A percentile compares a stretch with the other conserved stretches of the same genome.
Evolutionary conservation across 1,284 basidiomycete genomes (phyloP).

Genomic region (Wallemia ichthyophaga): DNA sequence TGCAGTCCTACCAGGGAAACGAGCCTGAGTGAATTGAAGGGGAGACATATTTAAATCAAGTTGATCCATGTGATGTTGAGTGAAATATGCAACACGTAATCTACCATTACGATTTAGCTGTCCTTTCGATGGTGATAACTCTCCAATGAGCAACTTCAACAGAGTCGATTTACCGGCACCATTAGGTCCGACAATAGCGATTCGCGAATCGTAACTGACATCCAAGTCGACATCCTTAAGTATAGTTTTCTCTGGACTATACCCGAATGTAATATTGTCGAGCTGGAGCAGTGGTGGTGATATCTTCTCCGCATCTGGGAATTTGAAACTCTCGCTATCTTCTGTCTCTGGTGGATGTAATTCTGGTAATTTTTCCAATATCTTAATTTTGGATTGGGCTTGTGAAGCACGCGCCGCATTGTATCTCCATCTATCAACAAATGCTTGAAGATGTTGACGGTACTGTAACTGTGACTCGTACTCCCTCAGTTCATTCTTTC

Average conservation of each 20-base stretch:
- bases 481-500: constrained; percentile 66
- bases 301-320: constrained; percentile 82
- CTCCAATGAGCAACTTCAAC: constrained; percentile 76
- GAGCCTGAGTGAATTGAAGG: constrained; percentile 68
- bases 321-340: constrained; percentile 70
- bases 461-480: constrained; percentile 89
- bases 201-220: constrained; percentile 57
- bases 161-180: constrained; percentile 22
- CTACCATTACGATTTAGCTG: constrained; percentile 71
- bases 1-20: constrained; percentile 78
- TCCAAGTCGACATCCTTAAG: constrained; percentile 65
- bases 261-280: constrained; percentile 72
- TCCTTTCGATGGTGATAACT: constrained; percentile 45
- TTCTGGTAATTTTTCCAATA: constrained; percentile 87
- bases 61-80: constrained; percentile 91
- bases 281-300: constrained; percentile 87
- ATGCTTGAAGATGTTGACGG: constrained; percentile 78
- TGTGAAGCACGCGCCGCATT: constrained; percentile 76
- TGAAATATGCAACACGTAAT: constrained; percentile 71
- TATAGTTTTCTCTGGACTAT: constrained; percentile 46
- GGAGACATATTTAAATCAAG: constrained; percentile 56
- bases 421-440: constrained; percentile 89
- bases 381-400: constrained; percentile 92
- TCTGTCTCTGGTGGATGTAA: constrained; percentile 70
- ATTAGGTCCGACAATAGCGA: constrained; percentile 57